phyloP scores from a whole-genome alignment of 2,329 filamentous ascomycete species.

The Pseudocercospora fuligena region DNA sequence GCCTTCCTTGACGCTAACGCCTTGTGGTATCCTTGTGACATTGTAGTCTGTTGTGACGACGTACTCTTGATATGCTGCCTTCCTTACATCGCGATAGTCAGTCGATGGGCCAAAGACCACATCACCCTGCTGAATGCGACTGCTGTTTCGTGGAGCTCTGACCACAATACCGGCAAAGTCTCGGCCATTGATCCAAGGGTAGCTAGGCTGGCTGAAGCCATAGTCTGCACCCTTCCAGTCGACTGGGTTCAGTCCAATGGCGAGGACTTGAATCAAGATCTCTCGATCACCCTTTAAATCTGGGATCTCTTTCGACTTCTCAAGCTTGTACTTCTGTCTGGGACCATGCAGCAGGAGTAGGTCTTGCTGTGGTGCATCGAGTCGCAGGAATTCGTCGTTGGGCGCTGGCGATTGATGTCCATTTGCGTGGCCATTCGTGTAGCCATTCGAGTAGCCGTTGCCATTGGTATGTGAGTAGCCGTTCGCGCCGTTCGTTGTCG shows the following conservation, averaged over 20 bases:
- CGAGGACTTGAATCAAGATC: slow-evolving; percentile 65
- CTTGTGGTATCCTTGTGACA: slow-evolving; percentile 63
- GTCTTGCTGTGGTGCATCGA: slow-evolving; percentile 41
- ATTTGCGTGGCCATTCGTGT: slow-evolving; percentile 28
- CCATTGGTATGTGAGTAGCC: slow-evolving; percentile 20
- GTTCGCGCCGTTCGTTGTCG: slow-evolving; percentile 26
- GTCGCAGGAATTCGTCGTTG: slow-evolving; percentile 40
- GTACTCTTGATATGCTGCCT: slow-evolving; percentile 74
- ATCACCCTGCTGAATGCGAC: slow-evolving; percentile 62
- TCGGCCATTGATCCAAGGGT: slow-evolving; percentile 72
- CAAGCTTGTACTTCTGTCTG: slow-evolving; percentile 42
- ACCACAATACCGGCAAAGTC: slow-evolving; percentile 72
- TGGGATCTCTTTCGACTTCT: slow-evolving; percentile 37
- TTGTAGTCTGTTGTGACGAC: slow-evolving; percentile 69
- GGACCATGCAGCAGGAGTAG: slow-evolving; percentile 43
- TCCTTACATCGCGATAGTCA: slow-evolving; percentile 73
- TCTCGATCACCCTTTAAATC: slow-evolving; percentile 52
- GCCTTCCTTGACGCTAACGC: slow-evolving; percentile 59
- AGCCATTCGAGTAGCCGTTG: slow-evolving; percentile 28
- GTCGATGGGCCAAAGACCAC: slow-evolving; percentile 69
- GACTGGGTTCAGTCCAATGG: slow-evolving; percentile 75
- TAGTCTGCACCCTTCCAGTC: slow-evolving; percentile 75
- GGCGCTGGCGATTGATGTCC: slow-evolving; percentile 14
- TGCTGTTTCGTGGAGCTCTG: slow-evolving; percentile 47
- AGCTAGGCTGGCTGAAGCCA: slow-evolving; percentile 69